These are phyloP conservation scores for Strobilomyces dryophilus DNA, from an alignment of 768 basidiomycete species.

Conservation along the genomic window DNA sequence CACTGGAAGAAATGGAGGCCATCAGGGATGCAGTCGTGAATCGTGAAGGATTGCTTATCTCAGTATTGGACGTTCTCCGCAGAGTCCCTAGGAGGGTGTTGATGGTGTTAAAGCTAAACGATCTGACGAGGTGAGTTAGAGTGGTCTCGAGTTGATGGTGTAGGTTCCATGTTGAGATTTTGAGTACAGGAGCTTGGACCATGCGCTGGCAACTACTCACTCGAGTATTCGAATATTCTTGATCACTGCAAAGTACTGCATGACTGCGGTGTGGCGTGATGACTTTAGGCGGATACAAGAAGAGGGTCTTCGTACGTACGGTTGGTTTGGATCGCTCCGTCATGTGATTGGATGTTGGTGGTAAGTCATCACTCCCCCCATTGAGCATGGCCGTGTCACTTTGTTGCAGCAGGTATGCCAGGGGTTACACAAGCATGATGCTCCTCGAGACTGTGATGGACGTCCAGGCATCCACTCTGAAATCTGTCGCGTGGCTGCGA, in stretches of 20 bases:
- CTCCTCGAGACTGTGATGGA: conserved; percentile 64
- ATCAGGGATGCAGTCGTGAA: conserved; percentile 81
- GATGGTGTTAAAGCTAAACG: conserved; percentile 85
- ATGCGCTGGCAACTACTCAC: conserved; percentile 84
- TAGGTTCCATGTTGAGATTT: background rate
- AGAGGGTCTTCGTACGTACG: conserved; percentile 44
- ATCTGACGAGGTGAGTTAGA: conserved; percentile 61
- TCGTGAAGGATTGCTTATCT: conserved; percentile 76
- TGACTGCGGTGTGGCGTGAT: conserved; percentile 72
- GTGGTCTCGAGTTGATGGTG: background rate
- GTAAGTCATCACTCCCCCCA: conserved; percentile 38
- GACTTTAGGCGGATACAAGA: conserved; percentile 51
- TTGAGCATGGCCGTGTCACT: background rate
- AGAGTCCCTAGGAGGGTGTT: conserved; percentile 79
- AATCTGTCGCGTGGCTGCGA: conserved; percentile 57
- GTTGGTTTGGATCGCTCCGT: conserved; percentile 47
- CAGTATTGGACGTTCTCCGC: conserved; percentile 84
- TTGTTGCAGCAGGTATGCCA: conserved; percentile 54
- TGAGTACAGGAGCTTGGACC: conserved; percentile 65
- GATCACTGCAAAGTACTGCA: conserved; percentile 87
- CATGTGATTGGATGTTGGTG: conserved; percentile 65
- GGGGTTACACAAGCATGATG: conserved; percentile 44
- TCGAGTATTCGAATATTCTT: conserved; percentile 86
- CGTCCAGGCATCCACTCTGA: conserved; percentile 50
- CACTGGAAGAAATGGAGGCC: conserved; percentile 72